Percentiles rank a stretch among this genome's conserved stretches.
Evolutionary conservation across 2,329 filamentous ascomycete genomes (phyloP).

Genomic region (Epicoccum nigrum): DNA sequence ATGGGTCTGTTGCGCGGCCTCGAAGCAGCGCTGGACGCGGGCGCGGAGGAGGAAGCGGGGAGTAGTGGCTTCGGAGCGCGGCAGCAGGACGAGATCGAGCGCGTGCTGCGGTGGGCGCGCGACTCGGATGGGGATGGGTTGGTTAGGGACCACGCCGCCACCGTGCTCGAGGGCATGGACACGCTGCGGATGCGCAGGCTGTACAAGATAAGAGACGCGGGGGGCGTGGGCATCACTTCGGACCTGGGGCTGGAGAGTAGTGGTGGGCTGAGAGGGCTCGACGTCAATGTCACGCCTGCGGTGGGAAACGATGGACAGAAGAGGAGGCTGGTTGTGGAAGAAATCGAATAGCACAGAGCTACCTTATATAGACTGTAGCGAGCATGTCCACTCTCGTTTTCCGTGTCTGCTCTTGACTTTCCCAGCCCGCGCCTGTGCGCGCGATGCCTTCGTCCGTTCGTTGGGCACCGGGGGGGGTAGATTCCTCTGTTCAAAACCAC

Average conservation of each 20-base stretch:
- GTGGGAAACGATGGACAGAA: conserved; percentile 2
- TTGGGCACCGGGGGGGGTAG: too few species aligned
- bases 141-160: conserved; percentile 69
- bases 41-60: conserved; percentile 21
- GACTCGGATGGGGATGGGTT: conserved; percentile 71
- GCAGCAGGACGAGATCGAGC: conserved; percentile 66
- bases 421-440: too few species aligned
- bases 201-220: conserved; percentile 48
- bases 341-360: conserved; percentile 59
- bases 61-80: conserved; percentile 60
- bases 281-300: conserved; percentile 49
- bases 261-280: conserved; percentile 52
- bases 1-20: conserved; percentile 67
- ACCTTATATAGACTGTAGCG: conserved; percentile 5
- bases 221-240: conserved; percentile 25
- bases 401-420: too few species aligned
- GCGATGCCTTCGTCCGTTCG: too few species aligned
- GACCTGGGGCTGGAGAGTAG: conserved; percentile 43
- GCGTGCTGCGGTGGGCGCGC: conserved; percentile 68
- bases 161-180: conserved; percentile 70
- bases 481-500: conserved; percentile 9
- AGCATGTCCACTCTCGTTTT: too few species aligned
- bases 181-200: conserved; percentile 64
- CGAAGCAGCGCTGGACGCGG: conserved; percentile 55
- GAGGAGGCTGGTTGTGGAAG: conserved; percentile 56